These are phyloP conservation scores for Gnomoniopsis smithogilvyi DNA, from an alignment of 2,329 filamentous ascomycete species.

Conservation along the genomic window DNA sequence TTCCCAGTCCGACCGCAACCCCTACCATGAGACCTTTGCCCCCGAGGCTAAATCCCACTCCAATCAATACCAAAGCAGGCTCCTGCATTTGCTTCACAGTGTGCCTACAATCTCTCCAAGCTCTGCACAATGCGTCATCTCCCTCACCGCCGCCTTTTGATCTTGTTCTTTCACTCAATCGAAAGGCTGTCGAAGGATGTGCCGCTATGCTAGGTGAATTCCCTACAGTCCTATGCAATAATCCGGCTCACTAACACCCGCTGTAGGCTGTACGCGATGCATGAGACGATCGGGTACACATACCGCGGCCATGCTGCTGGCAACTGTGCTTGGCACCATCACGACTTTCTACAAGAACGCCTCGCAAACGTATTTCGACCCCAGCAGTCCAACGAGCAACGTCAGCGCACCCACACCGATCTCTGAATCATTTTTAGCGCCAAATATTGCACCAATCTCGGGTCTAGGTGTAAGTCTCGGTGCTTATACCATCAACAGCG, in stretches of 20 bases:
- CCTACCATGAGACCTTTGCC: constrained; percentile 31
- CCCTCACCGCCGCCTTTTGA: constrained; percentile 39
- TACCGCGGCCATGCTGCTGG: constrained; percentile 47
- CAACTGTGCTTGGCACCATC: constrained; percentile 46
- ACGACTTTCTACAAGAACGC: constrained; percentile 44
- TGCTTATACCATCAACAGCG: constrained; percentile 41
- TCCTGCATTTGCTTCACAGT: constrained; percentile 45
- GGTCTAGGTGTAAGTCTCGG: constrained; percentile 39
- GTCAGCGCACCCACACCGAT: constrained; percentile 15
- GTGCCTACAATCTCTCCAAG: constrained; percentile 44
- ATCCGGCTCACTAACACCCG: neutral
- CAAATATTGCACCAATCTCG: neutral
- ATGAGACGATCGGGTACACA: constrained; percentile 40
- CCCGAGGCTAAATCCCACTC: constrained; percentile 26
- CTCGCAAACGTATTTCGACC: constrained; percentile 36
- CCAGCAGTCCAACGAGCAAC: constrained; percentile 20
- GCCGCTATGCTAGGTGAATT: constrained; percentile 37
- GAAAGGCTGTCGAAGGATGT: constrained; percentile 47
- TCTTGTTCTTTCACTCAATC: constrained; percentile 41
- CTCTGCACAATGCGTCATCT: constrained; percentile 42
- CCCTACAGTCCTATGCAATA: too few relatives aligned
- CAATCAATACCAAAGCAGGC: constrained; percentile 22
- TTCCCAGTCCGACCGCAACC: constrained; percentile 37
- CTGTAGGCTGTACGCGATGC: constrained; percentile 36
- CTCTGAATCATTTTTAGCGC: constrained; percentile 7